These are phyloP conservation scores for Quercus aquifolioides DNA, from an alignment of 306 rosid species.

Conservation along the genomic window DNA sequence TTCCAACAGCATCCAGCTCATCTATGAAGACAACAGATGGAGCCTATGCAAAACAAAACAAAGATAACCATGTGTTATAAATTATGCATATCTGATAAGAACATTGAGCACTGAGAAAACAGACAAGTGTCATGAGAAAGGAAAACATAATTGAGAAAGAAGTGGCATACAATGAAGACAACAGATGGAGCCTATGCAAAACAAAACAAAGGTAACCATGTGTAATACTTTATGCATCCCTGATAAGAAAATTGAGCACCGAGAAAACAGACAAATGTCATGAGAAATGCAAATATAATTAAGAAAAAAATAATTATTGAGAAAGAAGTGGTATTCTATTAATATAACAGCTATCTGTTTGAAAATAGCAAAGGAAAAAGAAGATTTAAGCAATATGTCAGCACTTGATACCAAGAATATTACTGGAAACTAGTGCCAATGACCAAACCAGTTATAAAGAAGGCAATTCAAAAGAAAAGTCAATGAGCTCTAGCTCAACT, in stretches of 20 bases:
- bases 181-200: constrained; percentile 89
- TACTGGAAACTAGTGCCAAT: constrained; percentile 2
- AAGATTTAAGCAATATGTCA: constrained; percentile 9
- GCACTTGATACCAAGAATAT: constrained; percentile 10
- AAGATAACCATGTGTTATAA: constrained; percentile 12
- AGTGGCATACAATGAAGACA: constrained; percentile 60
- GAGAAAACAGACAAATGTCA: constrained; percentile 8
- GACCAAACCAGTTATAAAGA: constrained; percentile 15
- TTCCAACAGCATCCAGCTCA: constrained; percentile 98
- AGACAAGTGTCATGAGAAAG: constrained; percentile 10
- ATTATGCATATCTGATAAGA: not conserved
- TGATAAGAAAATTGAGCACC: constrained; percentile 8
- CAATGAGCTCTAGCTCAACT: too few relatives aligned
- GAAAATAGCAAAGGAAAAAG: constrained; percentile 13
- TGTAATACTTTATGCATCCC: constrained; percentile 1
- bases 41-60: constrained; percentile 52
- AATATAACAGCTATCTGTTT: not conserved
- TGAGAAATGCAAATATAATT: not conserved
- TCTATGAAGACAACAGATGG: constrained; percentile 98
- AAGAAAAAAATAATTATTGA: not conserved
- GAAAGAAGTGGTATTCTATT: not conserved
- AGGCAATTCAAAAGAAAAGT: not conserved
- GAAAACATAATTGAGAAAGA: not conserved
- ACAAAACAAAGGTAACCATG: constrained; percentile 8
- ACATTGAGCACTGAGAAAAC: constrained; percentile 12